These are phyloP conservation scores for Aspergillus sp. DNA, from an alignment of 2,329 filamentous ascomycete genomes.

Conservation along the genomic window DNA sequence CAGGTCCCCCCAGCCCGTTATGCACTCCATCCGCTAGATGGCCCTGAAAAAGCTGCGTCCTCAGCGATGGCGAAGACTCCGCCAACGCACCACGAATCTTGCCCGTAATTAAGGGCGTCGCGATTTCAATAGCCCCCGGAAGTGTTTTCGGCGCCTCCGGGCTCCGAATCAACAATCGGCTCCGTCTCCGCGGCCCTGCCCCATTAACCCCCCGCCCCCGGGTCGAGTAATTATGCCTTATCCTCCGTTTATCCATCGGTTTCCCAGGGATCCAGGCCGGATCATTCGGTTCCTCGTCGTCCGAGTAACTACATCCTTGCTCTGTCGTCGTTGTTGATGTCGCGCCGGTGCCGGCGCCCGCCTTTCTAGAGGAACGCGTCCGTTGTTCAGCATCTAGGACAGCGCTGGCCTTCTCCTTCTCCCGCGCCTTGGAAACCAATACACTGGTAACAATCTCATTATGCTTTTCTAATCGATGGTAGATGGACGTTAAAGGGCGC, in stretches of 20 bases:
- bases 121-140: conserved; percentile 43
- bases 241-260: conserved; percentile 28
- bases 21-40: conserved; percentile 5
- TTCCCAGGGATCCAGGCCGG: conserved; percentile 42
- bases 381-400: conserved; percentile 1
- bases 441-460: conserved; percentile 34
- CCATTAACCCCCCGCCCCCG: conserved; percentile 25
- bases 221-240: conserved; percentile 40
- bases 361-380: conserved; percentile 5
- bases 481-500: conserved; percentile 42
- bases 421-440: conserved; percentile 22
- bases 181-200: conserved; percentile 23
- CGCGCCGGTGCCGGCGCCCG: no score
- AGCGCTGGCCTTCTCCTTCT: conserved; percentile 14
- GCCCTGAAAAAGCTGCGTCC: conserved; percentile 22
- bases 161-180: conserved; percentile 34
- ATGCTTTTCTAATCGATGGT: conserved; percentile 43
- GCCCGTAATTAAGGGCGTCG: conserved; percentile 43
- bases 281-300: conserved; percentile 37
- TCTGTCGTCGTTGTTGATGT: not conserved
- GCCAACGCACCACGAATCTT: conserved; percentile 24
- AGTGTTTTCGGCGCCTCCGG: conserved; percentile 36
- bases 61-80: conserved; percentile 16
- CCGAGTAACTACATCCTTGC: conserved; percentile 28
- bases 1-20: not conserved